phyloP scores from a whole-genome alignment of 805 yeast species.

The Starmerella roubikii region DNA sequence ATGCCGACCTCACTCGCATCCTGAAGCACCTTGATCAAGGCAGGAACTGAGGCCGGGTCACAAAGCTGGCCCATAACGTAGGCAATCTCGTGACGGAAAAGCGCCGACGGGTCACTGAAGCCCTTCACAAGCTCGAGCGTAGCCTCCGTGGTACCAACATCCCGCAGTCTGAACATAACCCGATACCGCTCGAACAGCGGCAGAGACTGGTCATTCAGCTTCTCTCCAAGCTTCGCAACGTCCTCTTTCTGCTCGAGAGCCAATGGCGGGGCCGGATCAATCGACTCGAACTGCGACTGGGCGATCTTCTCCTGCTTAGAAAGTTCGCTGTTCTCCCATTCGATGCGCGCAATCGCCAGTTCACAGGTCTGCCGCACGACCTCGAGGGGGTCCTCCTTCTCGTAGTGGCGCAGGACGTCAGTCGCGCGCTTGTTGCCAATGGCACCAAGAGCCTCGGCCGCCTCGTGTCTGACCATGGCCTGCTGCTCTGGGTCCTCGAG shows the following conservation, averaged over 20 bases:
- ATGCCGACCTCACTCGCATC: constrained; percentile 78
- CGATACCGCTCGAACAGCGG: constrained; percentile 90
- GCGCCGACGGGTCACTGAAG: constrained; percentile 77
- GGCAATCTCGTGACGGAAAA: constrained; percentile 95
- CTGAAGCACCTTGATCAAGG: constrained; percentile 67
- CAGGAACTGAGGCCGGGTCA: constrained; percentile 83
- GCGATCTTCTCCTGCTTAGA: constrained; percentile 58
- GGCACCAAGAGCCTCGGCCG: constrained; percentile 98
- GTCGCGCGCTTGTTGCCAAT: constrained; percentile 69
- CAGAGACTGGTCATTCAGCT: constrained; percentile 60
- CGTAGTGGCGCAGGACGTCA: constrained; percentile 48
- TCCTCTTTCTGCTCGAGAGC: constrained; percentile 45
- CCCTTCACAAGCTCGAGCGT: constrained; percentile 85
- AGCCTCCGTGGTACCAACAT: constrained; percentile 86
- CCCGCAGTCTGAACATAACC: constrained; percentile 96
- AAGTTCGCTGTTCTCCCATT: constrained; percentile 70
- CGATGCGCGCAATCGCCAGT: constrained; percentile 85
- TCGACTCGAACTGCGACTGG: constrained; percentile 64
- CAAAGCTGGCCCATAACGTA: constrained; percentile 96
- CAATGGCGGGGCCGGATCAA: constrained; percentile 98
- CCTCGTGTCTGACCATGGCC: constrained; percentile 97
- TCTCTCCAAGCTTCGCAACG: constrained; percentile 48
- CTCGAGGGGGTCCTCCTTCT: constrained; percentile 57
- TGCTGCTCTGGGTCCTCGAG: constrained; percentile 49
- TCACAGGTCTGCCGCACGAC: constrained; percentile 97